A percentile compares a stretch with the other conserved stretches of the same genome.
Conservation (phyloP, 2,329 filamentous ascomycete genomes). For the Arthrobotrys sinensis region DNA sequence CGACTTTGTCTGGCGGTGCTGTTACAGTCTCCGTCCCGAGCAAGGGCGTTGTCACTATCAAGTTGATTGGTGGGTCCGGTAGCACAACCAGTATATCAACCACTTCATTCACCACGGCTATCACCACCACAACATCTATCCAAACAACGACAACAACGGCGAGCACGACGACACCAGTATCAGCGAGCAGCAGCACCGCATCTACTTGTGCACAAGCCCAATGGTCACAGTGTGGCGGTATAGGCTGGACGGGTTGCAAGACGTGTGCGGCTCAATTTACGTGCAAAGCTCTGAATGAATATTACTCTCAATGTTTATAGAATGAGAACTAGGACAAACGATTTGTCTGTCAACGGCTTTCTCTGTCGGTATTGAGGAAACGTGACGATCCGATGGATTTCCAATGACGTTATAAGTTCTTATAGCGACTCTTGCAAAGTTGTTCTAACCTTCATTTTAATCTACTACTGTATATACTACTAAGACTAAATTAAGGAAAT, state of each 20-base stretch:
- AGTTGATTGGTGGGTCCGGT: constrained; percentile 33
- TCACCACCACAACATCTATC: too few species aligned
- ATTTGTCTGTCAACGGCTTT: too few species aligned
- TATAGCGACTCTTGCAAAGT: too few species aligned
- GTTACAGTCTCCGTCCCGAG: constrained; percentile 45
- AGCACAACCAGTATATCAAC: constrained; percentile 47
- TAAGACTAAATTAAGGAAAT: too few species aligned
- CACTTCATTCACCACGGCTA: constrained; percentile 60
- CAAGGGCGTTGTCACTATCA: constrained; percentile 45
- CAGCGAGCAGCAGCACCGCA: constrained; percentile 26
- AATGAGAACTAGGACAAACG: too few species aligned
- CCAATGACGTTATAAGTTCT: too few species aligned
- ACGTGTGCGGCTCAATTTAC: constrained; percentile 64
- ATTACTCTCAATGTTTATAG: constrained; percentile 60
- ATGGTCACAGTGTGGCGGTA: constrained; percentile 63
- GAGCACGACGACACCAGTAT: constrained; percentile 53
- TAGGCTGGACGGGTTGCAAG: constrained; percentile 64
- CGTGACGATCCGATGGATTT: too few species aligned
- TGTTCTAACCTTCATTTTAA: too few species aligned
- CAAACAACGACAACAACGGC: too few species aligned
- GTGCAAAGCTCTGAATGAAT: constrained; percentile 63
- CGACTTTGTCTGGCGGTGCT: constrained; percentile 39
- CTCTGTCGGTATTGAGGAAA: too few species aligned
- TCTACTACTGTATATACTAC: too few species aligned
- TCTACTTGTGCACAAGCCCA: constrained; percentile 3